phyloP scores from a whole-genome alignment of 2,329 filamentous ascomycete genomes.

The Microcera coccophila region DNA sequence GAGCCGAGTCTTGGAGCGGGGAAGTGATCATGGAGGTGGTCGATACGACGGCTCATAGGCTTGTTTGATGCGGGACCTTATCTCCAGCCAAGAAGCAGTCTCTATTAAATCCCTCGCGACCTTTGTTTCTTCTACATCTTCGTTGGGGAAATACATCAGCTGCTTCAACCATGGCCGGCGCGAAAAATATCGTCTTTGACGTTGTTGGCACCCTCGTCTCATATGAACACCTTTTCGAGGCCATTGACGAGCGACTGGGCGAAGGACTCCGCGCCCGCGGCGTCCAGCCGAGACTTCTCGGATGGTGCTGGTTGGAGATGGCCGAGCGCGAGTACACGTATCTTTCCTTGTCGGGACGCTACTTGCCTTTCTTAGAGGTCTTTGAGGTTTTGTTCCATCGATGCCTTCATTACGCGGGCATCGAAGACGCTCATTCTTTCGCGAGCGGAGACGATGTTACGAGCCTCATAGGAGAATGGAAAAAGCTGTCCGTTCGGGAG shows the following conservation, averaged over 20 bases:
- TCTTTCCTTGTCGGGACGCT: slow-evolving; percentile 41
- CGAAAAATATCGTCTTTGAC: slow-evolving; percentile 45
- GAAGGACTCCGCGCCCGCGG: slow-evolving; percentile 34
- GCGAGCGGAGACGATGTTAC: slow-evolving; percentile 41
- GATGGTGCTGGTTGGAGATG: slow-evolving; percentile 44
- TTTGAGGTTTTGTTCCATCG: slow-evolving; percentile 47
- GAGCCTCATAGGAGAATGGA: slow-evolving; percentile 37
- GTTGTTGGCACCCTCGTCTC: slow-evolving; percentile 51
- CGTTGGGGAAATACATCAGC: slow-evolving; percentile 4
- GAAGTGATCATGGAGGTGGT: too few species aligned
- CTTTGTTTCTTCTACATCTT: slow-evolving; percentile 3
- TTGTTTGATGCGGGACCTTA: too few species aligned
- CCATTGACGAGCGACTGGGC: slow-evolving; percentile 41
- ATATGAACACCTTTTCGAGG: slow-evolving; percentile 41
- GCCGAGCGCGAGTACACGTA: slow-evolving; percentile 49
- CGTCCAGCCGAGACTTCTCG: slow-evolving; percentile 42
- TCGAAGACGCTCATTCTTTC: slow-evolving; percentile 39
- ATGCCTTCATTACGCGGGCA: slow-evolving; percentile 41
- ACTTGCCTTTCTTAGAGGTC: slow-evolving; percentile 40
- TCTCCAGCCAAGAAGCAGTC: neutral
- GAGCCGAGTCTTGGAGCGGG: too few species aligned
- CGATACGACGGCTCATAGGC: too few species aligned
- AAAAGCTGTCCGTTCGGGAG: slow-evolving; percentile 33
- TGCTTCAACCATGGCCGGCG: too few species aligned
- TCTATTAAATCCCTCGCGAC: too few species aligned